These are phyloP conservation scores for Pichia norvegensis DNA, from an alignment of 1,139 yeast species.

Conservation along the genomic window DNA sequence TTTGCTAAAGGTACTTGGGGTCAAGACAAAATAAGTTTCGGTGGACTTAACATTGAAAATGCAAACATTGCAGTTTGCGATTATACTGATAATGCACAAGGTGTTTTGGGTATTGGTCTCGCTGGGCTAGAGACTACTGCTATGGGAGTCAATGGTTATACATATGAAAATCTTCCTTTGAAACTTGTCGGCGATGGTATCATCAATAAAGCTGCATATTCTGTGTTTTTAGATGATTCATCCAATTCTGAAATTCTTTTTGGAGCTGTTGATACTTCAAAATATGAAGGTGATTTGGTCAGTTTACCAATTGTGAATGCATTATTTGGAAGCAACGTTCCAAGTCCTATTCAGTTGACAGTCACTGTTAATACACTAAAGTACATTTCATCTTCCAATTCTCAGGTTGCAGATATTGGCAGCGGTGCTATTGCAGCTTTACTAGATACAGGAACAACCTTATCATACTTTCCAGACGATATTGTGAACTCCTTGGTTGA, in stretches of 20 bases:
- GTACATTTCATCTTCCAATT: not conserved
- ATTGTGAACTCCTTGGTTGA: conserved; percentile 35
- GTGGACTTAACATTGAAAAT: conserved; percentile 35
- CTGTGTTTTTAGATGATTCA: conserved; percentile 41
- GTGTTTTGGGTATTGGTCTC: conserved; percentile 58
- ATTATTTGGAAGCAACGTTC: conserved; percentile 24
- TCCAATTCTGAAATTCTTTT: conserved; percentile 41
- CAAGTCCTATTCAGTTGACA: conserved; percentile 34
- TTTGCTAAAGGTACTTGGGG: conserved; percentile 63
- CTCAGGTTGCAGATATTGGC: conserved; percentile 30
- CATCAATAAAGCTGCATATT: conserved; percentile 46
- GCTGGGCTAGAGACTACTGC: conserved; percentile 41
- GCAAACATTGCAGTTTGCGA: conserved; percentile 55
- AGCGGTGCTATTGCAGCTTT: conserved; percentile 37
- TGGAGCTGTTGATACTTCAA: conserved; percentile 51
- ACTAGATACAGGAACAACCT: conserved; percentile 63
- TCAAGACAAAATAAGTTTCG: conserved; percentile 41
- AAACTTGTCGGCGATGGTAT: conserved; percentile 47
- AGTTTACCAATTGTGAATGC: conserved; percentile 41
- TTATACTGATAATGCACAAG: conserved; percentile 43
- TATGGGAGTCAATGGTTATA: conserved; percentile 18
- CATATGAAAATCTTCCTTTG: conserved; percentile 50
- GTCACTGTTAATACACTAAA: conserved; percentile 33
- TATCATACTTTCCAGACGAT: conserved; percentile 42
- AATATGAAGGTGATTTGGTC: conserved; percentile 40